phyloP scores from a whole-genome alignment of 257 asterid species.

The Nicotiana paniculata region DNA sequence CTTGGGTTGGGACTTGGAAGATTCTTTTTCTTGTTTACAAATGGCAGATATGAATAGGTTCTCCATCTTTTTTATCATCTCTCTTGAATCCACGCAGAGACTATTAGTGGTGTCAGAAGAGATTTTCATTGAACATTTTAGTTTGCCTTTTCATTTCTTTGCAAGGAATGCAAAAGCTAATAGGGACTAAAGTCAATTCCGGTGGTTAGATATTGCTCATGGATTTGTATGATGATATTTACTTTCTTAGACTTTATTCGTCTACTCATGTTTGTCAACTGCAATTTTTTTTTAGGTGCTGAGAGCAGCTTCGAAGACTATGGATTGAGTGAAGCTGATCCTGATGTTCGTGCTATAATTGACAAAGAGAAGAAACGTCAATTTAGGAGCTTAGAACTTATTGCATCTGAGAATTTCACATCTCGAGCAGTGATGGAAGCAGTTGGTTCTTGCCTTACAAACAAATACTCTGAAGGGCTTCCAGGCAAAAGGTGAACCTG shows the following conservation, averaged over 20 bases:
- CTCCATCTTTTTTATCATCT: neutral
- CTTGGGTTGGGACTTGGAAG: neutral
- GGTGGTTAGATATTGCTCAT: neutral
- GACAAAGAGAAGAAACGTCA: conserved; percentile 85
- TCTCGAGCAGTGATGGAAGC: conserved; percentile 99
- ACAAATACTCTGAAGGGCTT: conserved; percentile 91
- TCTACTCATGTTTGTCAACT: neutral
- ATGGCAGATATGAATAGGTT: neutral
- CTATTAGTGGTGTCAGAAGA: neutral
- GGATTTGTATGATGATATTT: neutral
- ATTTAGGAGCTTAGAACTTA: conserved; percentile 82
- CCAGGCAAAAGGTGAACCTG: conserved; percentile 76
- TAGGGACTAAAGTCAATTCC: neutral
- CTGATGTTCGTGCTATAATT: conserved; percentile 64
- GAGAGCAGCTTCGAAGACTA: conserved; percentile 53
- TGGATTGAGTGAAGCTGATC: conserved; percentile 62
- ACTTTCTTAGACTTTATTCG: neutral
- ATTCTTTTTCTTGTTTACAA: neutral
- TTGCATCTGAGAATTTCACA: conserved; percentile 95
- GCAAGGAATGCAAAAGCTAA: neutral
- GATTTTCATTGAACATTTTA: neutral
- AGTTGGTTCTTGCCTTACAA: conserved; percentile 97
- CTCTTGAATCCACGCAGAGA: too few relatives aligned
- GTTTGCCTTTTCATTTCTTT: neutral
- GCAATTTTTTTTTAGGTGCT: conserved; percentile 31